phyloP scores from a whole-genome alignment of 345 rosid species.

The Populus deltoides region DNA sequence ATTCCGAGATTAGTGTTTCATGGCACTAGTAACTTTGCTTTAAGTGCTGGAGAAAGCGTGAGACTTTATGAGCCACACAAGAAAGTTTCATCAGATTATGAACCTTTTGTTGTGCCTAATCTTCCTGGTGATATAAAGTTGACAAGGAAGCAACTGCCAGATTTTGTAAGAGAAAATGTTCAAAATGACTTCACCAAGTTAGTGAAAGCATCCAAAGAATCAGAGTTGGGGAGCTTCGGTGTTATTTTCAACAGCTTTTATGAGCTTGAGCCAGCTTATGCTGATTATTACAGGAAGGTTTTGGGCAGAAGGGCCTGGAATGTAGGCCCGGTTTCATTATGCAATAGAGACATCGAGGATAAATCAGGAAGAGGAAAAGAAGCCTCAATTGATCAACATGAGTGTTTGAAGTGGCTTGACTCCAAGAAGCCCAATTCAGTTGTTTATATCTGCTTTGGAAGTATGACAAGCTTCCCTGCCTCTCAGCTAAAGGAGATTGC shows the following conservation, averaged over 20 bases:
- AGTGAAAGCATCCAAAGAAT: conserved; percentile 18
- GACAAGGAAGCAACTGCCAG: conserved; percentile 18
- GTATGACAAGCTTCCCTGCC: background rate
- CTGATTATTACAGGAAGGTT: conserved; percentile 36
- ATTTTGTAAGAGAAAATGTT: background rate
- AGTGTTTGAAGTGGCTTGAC: conserved; percentile 17
- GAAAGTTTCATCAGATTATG: conserved; percentile 28
- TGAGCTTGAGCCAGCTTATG: conserved; percentile 61
- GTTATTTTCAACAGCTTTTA: conserved; percentile 66
- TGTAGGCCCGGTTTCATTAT: conserved; percentile 52
- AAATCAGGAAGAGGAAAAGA: conserved; percentile 32
- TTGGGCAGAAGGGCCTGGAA: conserved; percentile 53
- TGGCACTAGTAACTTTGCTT: conserved; percentile 31
- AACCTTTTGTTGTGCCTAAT: conserved; percentile 28
- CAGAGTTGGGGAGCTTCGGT: conserved; percentile 54
- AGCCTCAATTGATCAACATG: conserved; percentile 14
- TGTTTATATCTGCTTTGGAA: conserved; percentile 24
- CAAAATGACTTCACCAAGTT: conserved; percentile 19
- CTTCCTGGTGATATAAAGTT: conserved; percentile 32
- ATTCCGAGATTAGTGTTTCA: conserved; percentile 41
- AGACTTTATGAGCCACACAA: conserved; percentile 18
- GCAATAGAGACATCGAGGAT: conserved; percentile 27
- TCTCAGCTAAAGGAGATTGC: conserved; percentile 23
- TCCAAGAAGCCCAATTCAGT: conserved; percentile 21
- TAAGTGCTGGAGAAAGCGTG: background rate